These are phyloP conservation scores for Neurospora discreta DNA, from an alignment of 495 filamentous ascomycete genomes.

Conservation along the genomic window DNA sequence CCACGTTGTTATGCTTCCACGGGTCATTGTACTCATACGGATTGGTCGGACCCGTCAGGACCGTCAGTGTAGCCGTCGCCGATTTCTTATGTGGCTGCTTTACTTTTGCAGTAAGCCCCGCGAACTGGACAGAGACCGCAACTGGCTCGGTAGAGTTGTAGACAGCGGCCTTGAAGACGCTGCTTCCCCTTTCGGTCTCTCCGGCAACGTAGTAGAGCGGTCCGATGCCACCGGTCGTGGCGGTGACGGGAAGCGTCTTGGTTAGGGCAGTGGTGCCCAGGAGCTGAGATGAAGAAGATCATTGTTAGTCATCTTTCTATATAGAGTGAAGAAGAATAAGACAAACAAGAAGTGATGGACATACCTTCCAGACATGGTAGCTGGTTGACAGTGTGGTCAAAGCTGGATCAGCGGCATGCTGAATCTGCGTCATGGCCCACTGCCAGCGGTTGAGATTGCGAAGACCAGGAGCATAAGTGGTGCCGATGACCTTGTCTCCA, in stretches of 20 bases:
- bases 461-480: slow-evolving; percentile 28
- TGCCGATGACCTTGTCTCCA: slow-evolving; percentile 38
- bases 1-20: slow-evolving; percentile 22
- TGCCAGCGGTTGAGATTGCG: slow-evolving; percentile 34
- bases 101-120: slow-evolving; percentile 28
- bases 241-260: slow-evolving; percentile 39
- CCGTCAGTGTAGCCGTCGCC: slow-evolving; percentile 41
- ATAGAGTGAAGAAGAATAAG: slow-evolving; percentile 8
- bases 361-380: slow-evolving; percentile 33
- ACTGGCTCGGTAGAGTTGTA: slow-evolving; percentile 48
- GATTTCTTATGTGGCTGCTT: slow-evolving; percentile 10
- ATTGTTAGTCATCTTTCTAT: slow-evolving; percentile 16
- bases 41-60: slow-evolving; percentile 43
- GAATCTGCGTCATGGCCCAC: slow-evolving; percentile 34
- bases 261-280: slow-evolving; percentile 43
- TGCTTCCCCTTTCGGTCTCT: slow-evolving; percentile 19
- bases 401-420: slow-evolving; percentile 43
- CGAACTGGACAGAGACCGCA: slow-evolving; percentile 43
- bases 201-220: slow-evolving; percentile 52
- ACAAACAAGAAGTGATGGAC: not conserved
- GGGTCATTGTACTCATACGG: slow-evolving; percentile 29
- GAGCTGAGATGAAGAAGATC: slow-evolving; percentile 23
- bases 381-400: slow-evolving; percentile 35
- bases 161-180: slow-evolving; percentile 51
- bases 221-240: slow-evolving; percentile 28